These are phyloP conservation scores for Phytophthora lateralis DNA, from an alignment of 352 stramenopile genomes.

Conservation along the genomic window DNA sequence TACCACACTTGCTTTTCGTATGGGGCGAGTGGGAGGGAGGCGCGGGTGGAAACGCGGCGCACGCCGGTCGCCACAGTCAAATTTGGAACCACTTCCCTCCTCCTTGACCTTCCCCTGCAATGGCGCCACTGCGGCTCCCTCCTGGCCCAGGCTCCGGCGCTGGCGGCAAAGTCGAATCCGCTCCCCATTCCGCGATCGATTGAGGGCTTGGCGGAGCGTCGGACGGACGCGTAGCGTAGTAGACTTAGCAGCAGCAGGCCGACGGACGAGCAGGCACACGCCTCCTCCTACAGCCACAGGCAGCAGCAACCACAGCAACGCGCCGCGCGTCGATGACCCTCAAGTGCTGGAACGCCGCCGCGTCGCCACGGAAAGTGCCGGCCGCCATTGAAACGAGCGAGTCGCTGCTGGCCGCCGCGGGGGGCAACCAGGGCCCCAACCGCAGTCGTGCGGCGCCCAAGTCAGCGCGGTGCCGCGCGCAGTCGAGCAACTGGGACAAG, in stretches of 20 bases:
- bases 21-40: too few relatives aligned
- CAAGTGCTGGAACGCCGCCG: constrained; percentile 61
- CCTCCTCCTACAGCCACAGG: not conserved
- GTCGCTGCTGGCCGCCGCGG: constrained; percentile 25
- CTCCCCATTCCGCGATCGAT: constrained; percentile 36
- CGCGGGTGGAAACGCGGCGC: constrained; percentile 9
- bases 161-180: constrained; percentile 38
- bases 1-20: not conserved
- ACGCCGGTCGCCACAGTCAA: not conserved
- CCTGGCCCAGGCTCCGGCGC: not conserved
- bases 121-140: constrained; percentile 41
- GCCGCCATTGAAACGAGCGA: constrained; percentile 32
- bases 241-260: constrained; percentile 9
- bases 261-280: not conserved
- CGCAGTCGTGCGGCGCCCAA: constrained; percentile 23
- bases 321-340: constrained; percentile 50
- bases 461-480: constrained; percentile 50
- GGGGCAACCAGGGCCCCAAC: constrained; percentile 19
- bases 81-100: constrained; percentile 30
- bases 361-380: constrained; percentile 35
- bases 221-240: constrained; percentile 4
- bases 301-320: constrained; percentile 15
- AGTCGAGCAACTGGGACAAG: constrained; percentile 73
- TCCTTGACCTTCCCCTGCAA: constrained; percentile 39
- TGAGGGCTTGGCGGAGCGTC: constrained; percentile 17